These are phyloP conservation scores for Colletotrichum sidae DNA, from an alignment of 2,329 filamentous ascomycete species.

Conservation along the genomic window DNA sequence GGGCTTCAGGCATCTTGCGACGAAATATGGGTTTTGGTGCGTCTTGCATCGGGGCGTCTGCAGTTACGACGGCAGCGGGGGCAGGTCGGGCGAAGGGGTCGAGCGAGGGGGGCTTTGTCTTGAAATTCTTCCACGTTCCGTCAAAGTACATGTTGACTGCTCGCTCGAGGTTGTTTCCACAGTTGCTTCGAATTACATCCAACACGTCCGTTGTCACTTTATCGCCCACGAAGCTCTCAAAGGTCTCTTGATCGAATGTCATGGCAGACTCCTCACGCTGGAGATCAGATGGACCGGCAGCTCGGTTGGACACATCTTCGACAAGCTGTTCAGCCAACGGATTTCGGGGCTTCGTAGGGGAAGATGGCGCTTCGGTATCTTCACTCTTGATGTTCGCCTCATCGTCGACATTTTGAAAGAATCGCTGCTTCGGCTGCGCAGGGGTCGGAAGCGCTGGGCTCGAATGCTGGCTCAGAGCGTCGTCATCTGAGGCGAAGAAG, in stretches of 20 bases:
- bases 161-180: constrained; percentile 68
- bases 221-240: constrained; percentile 71
- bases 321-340: constrained; percentile 40
- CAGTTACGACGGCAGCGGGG: not conserved
- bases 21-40: constrained; percentile 31
- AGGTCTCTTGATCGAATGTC: constrained; percentile 67
- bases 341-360: constrained; percentile 34
- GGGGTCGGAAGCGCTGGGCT: constrained; percentile 32
- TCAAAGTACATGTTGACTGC: constrained; percentile 79
- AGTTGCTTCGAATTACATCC: constrained; percentile 62
- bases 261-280: constrained; percentile 44
- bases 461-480: constrained; percentile 36
- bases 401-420: constrained; percentile 50
- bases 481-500: constrained; percentile 55
- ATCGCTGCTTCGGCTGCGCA: constrained; percentile 46
- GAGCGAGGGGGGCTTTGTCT: constrained; percentile 43
- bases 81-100: constrained; percentile 1
- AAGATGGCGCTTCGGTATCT: constrained; percentile 27
- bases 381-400: constrained; percentile 41
- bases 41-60: constrained; percentile 16
- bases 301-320: constrained; percentile 39
- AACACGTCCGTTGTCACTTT: constrained; percentile 63
- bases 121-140: constrained; percentile 70
- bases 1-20: constrained; percentile 50
- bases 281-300: constrained; percentile 26